A percentile compares a stretch with the other conserved stretches of the same genome.
Conservation (phyloP, 208 protist genomes). For the Angomonas deanei region DNA sequence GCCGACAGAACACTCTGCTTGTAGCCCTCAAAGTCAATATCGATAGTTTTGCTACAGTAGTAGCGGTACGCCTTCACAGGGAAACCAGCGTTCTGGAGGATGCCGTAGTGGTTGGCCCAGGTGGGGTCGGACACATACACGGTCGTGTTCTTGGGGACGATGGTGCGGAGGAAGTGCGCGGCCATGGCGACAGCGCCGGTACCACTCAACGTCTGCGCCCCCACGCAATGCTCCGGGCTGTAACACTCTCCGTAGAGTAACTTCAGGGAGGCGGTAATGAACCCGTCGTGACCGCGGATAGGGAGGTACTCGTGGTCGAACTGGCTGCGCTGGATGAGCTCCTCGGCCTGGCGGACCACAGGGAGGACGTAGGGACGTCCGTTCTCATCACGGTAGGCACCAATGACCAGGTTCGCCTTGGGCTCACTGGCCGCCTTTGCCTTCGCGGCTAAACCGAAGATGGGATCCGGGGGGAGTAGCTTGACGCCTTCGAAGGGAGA, state of each 20-base stretch:
- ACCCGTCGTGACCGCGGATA: conserved; percentile 87
- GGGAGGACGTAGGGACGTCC: conserved; percentile 92
- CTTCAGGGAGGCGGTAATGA: conserved; percentile 70
- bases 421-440: conserved; percentile 40
- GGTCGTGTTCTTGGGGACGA: conserved; percentile 24
- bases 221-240: conserved; percentile 50
- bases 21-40: conserved; percentile 86
- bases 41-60: conserved; percentile 51
- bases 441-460: conserved; percentile 31
- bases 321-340: conserved; percentile 46
- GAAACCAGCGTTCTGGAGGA: conserved; percentile 57
- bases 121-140: conserved; percentile 86
- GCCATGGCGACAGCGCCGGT: conserved; percentile 84
- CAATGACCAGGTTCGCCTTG: conserved; percentile 97
- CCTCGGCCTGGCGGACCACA: conserved; percentile 89
- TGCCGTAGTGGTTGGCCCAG: conserved; percentile 82
- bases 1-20: conserved; percentile 59
- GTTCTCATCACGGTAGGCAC: conserved; percentile 96
- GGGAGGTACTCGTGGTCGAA: conserved; percentile 97
- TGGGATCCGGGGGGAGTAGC: conserved; percentile 32
- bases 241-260: conserved; percentile 87
- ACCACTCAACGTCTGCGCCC: conserved; percentile 82
- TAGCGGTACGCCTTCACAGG: conserved; percentile 74
- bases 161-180: conserved; percentile 43
- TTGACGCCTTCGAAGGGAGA: conserved; percentile 22